Conservation (phyloP, 1,284 basidiomycete species). For the Ustanciosporium gigantosporum region DNA sequence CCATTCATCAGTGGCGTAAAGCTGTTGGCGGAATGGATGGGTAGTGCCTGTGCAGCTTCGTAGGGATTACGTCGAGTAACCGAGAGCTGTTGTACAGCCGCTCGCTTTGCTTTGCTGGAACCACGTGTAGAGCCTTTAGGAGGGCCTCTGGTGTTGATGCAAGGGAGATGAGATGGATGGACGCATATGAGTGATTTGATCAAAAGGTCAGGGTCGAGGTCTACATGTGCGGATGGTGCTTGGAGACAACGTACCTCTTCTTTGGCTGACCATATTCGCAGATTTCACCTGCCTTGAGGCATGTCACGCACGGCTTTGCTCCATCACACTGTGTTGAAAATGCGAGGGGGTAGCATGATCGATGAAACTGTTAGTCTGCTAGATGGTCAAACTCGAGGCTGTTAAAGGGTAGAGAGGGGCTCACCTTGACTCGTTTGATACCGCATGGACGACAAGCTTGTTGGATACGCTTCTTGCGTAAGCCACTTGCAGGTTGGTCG, state of each 20-base stretch:
- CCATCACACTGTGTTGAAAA: slow-evolving; percentile 36
- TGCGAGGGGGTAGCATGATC: neutral
- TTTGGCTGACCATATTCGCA: slow-evolving; percentile 49
- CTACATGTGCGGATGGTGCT: no score
- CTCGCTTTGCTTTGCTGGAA: slow-evolving; percentile 18
- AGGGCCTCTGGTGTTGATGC: slow-evolving; percentile 18
- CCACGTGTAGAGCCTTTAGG: slow-evolving; percentile 48
- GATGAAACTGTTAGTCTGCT: neutral
- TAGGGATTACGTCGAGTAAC: neutral
- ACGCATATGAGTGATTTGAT: neutral
- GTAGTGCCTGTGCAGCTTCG: neutral
- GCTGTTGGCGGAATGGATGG: no score
- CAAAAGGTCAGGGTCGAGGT: neutral
- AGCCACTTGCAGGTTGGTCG: slow-evolving; percentile 9
- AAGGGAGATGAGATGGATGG: neutral
- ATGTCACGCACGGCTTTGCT: slow-evolving; percentile 39
- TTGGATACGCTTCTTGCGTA: slow-evolving; percentile 46
- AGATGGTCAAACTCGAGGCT: no score
- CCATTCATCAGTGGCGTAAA: no score
- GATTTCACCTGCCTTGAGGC: slow-evolving; percentile 32
- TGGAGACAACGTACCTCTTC: slow-evolving; percentile 18
- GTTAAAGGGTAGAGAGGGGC: no score
- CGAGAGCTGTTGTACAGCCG: neutral
- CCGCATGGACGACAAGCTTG: slow-evolving; percentile 48
- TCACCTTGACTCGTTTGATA: slow-evolving; percentile 39